Base-by-base conservation (phyloP, 768 basidiomycete species). In the Xerocomellus dryophilus region DNA sequence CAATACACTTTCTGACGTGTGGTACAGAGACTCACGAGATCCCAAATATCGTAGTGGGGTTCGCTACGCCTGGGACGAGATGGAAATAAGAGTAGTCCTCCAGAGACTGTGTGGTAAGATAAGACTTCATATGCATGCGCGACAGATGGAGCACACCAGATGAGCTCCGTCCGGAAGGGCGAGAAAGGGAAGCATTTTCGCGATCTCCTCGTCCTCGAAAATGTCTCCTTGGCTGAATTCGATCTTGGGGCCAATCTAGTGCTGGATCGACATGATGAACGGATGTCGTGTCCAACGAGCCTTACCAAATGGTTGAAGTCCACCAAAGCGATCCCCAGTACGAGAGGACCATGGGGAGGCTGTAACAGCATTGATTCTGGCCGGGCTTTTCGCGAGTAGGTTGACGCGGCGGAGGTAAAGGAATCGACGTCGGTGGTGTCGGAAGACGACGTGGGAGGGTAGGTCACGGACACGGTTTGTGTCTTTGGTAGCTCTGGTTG, bases 81-180 rank as follows among this genome's bases (percentile, higher is more conserved):
- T 96, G 93, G 66, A 99, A 99, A 70, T 98, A 98, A 0, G 91
- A 92, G 67, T 98, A 98, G 66, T 99, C 97, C 75, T 98, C 96
- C 18, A 56, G 17, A 43, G 59, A 61, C 62, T 63, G 46, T 18
- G 18, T 43, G 44, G 45, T 38, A 39, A 27, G 23, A 34, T 59
- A 48, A 60, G 43, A 40, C 17, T 57, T 2, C 41, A 66, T 53
- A 38, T 39, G 42, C 41, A 45, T 57, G 17, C 38, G 23, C 12
- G 32, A 41, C 27, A 29, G 31, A 47, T 21, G 56, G 17, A 49
- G 29, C 41, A 58, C 62, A 95, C 93, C 61, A 97, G 69, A 73
- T 99, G 97, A 10, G 97, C 97, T 17, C 97, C 97, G 64, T 99
- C 97, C 2, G 97, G 97, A 25, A 99, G 79, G 1, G 97, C 97